Conservation (phyloP, 345 rosid species). For the Populus ilicifolia region DNA sequence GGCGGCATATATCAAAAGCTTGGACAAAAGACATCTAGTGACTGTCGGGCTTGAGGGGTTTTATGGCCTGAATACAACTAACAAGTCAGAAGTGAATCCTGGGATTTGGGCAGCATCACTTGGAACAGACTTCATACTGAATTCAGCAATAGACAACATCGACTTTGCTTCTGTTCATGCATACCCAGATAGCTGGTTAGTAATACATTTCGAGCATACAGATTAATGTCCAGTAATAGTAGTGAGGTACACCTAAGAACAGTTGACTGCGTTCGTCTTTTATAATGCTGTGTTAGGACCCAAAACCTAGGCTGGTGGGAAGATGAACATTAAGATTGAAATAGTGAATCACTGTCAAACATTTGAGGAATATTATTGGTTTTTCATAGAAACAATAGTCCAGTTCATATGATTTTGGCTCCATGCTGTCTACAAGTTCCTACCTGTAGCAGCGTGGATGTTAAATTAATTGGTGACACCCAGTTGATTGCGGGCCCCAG, state of each 20-base stretch:
- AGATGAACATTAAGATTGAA: neutral
- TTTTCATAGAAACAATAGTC: neutral
- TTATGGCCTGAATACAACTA: conserved; percentile 27
- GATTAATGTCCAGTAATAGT: neutral
- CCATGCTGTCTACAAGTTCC: neutral
- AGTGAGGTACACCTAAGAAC: neutral
- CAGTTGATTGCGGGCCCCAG: neutral
- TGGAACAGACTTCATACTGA: conserved; percentile 44
- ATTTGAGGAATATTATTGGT: too few species aligned
- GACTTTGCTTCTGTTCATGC: conserved; percentile 56
- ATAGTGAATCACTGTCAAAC: neutral
- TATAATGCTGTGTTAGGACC: neutral
- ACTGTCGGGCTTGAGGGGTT: conserved; percentile 51
- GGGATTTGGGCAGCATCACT: conserved; percentile 51
- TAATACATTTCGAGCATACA: neutral
- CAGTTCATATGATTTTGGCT: neutral
- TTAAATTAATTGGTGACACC: conserved; percentile 2
- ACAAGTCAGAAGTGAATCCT: conserved; percentile 36
- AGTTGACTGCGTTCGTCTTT: neutral
- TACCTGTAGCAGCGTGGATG: neutral
- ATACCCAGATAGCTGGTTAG: conserved; percentile 55
- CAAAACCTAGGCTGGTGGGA: neutral
- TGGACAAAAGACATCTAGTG: conserved; percentile 41
- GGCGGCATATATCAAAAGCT: conserved; percentile 45
- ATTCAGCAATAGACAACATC: conserved; percentile 35